Evolutionary conservation across 73 alveolate species (phyloP).

Genomic region (Urostyla sp.): DNA sequence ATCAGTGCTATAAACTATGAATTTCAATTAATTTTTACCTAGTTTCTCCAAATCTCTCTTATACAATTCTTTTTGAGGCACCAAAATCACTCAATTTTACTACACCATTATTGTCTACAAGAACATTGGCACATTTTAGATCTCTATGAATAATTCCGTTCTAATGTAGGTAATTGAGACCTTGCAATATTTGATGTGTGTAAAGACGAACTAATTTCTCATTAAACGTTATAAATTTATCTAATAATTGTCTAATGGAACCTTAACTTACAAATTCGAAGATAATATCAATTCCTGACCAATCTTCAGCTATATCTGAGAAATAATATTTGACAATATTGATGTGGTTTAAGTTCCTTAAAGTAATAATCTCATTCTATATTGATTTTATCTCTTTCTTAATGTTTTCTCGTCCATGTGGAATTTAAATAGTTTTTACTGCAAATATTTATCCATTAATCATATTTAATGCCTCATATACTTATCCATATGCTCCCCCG

Average conservation of each 20-base stretch:
- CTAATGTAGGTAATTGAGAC: conserved; percentile 77
- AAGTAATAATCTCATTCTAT: conserved; percentile 56
- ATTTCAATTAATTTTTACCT: too few relatives aligned
- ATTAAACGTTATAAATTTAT: conserved; percentile 61
- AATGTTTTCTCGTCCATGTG: conserved; percentile 19
- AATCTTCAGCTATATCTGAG: conserved; percentile 65
- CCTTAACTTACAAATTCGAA: conserved; percentile 72
- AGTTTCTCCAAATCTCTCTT: neutral
- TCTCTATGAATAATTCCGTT: conserved; percentile 85
- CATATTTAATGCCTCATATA: conserved; percentile 35
- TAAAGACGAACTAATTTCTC: conserved; percentile 70
- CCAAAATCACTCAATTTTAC: conserved; percentile 88
- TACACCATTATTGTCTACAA: conserved; percentile 71
- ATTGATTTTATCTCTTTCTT: conserved; percentile 8
- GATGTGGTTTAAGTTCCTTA: conserved; percentile 58
- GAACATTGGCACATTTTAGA: conserved; percentile 88
- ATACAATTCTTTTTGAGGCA: conserved; percentile 71
- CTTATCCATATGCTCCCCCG: conserved; percentile 34
- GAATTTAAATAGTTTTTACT: conserved; percentile 3
- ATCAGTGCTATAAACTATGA: too few relatives aligned
- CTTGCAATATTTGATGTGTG: conserved; percentile 77
- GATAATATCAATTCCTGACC: conserved; percentile 58
- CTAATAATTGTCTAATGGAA: conserved; percentile 61
- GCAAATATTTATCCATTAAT: conserved; percentile 54
- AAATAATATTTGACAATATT: conserved; percentile 63